Evolutionary conservation across 495 filamentous ascomycete genomes (phyloP), one percentile per base, ranked within the genome.

Genomic region (Rostrohypoxylon terebratum): DNA sequence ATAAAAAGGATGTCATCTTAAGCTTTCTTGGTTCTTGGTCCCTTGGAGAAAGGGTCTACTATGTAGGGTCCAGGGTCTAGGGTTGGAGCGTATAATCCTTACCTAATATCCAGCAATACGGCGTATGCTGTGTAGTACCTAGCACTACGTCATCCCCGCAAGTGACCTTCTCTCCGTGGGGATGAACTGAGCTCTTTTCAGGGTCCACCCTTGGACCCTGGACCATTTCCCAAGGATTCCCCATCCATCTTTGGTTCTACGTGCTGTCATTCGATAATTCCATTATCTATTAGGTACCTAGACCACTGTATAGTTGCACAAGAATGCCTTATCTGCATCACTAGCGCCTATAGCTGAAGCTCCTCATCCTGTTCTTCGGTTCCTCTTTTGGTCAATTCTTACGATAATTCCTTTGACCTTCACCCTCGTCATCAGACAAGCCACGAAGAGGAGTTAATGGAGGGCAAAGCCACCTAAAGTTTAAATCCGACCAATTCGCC

Each of bases 11-110:
- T 69, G 66, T 69, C 33, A 53, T 69, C 61, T 63, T 59, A 69
- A 69, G 66, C 66, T 69, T 69, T 69, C 50, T 69, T 40, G 63
- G 38, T 69, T 69, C 50, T 69, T 40, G 63, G 38, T 50, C n/a
- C 8, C 3, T 63, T 25, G 9, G 16, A 20, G 36, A 59, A 42
- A 14, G 11, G 38, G 14, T 55, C 20, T 8, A n/a, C n/a, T n/a
- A n/a, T n/a, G n/a, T n/a, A 14, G 11, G 38, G 14, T 55, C 20
- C 2, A 36, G 31, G n/a, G 31, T 55, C 51, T 20, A 28, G 51
- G 51, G 28, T 20, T n/a, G n/a, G 51, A 16, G 51, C 51, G 51
- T 20, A 6, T 31, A 13, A 33, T 55, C 28, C 51, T 36, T 55
- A 11, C 31, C 51, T 14, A n/a, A 42, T 11, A 3, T 42, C 13